Evolutionary conservation across 1,139 yeast species (phyloP), one percentile per base, ranked within the genome.

Genomic region (Scheffersomyces quercinus): DNA sequence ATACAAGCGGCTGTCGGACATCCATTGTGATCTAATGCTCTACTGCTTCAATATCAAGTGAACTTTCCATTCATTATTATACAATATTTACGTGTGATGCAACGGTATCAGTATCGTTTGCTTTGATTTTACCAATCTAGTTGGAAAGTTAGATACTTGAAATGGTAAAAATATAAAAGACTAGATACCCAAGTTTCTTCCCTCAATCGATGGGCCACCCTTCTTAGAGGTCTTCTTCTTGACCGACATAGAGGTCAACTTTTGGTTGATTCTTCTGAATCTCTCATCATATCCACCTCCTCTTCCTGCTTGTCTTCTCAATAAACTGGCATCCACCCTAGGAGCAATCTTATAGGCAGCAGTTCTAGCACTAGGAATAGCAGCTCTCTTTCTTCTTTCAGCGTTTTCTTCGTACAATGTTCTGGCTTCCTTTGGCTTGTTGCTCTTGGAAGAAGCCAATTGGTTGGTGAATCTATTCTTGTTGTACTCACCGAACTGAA

Each of bases 271-370:
- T 58, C 86, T 82, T 68, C 77, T 86, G 72, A 83, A 89, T 64
- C 89, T 81, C 59, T 88, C 96, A 64, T 88, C 95, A 31, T 82
- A 83, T 45, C 79, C 79, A 52, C 79, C 81, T 29, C 70, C 70
- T 45, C 63, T 54, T 47, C 60, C 52, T 48, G 61, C 67, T 46
- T 68, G 69, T 55, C 75, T 66, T 56, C 65, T 65, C 50, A 74
- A 68, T 47, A 70, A 49, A 43, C 65, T 68, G 28, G 74, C 52
- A 56, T 81, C 84, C 48, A 88, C 88, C 58, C 75, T 83, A 42
- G 98, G 98, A 0, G 97, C 98, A 60, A 88, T 85, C 58, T 86
- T 88, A 71, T 88, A 91, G 47, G 93, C 96, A 6, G 90, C 83
- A 2, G 95, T 85, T 53, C 95, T 81, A 38, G 91, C 91, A 37